Evolutionary conservation across 2,329 filamentous ascomycete genomes (phyloP), one percentile per base, ranked within the genome.

Genomic region (Alternaria sp.): DNA sequence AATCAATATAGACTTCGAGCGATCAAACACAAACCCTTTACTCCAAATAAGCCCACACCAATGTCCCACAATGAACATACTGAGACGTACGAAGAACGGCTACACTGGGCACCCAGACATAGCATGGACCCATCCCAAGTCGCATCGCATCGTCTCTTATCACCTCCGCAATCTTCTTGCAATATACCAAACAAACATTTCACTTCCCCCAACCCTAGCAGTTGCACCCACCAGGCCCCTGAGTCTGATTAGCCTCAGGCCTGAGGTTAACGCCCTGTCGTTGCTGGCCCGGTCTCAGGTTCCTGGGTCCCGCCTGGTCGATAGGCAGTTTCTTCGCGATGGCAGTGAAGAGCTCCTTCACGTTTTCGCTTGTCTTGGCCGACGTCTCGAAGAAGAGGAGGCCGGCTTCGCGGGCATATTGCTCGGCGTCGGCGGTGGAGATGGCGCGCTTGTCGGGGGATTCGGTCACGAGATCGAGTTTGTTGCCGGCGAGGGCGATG

Each of bases 341-440:
- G 62, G 93, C 93, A 45, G 95, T 97, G 83, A 99, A 99, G 57
- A 99, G 86, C 73, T 98, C 96, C 76, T 90, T 89, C 59, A 99
- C 96, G 75, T 99, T 99, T 83, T 97, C 93, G 61, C 93, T 91
- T 40, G 95, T 97, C 87, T 99, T 99, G 70, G 96, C 96, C 11
- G 94, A 97, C 4, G 96, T 99, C 82, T 99, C 96, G 81, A 99
- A 99, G 86, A 99, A 99, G 57, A 99, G 87, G 6, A 99, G 88
- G 45, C 93, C 93, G 54, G 95, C 93, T 83, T 99, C 96, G 71
- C 90, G 90, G 57, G 96, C 94, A 79, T 99, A 99, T 58, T 94
- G 93, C 82, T 97, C 93, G 70, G 96, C 96, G 74, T 99, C 96
- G 71, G 91, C 91, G 21, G 92, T 91, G 65, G 90, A 80, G 66